phyloP scores from a whole-genome alignment of 2,329 filamentous ascomycete genomes.

The Colletotrichum lupini region DNA sequence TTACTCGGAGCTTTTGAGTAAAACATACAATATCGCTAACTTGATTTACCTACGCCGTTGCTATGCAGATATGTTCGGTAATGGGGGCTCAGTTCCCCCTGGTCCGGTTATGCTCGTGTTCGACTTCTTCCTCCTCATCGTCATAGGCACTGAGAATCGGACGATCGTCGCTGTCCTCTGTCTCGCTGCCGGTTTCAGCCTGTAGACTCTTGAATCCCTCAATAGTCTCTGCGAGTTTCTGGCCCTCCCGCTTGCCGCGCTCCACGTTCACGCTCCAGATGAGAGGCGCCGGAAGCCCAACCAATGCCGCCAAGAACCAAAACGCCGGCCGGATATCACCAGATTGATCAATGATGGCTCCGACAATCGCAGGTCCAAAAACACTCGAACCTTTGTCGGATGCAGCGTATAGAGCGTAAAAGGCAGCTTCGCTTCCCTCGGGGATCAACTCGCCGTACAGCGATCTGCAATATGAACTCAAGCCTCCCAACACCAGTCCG shows the following conservation, averaged over 20 bases:
- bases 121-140: conserved; percentile 44
- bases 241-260: conserved; percentile 76
- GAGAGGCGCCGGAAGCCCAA: conserved; percentile 84
- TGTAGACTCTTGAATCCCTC: conserved; percentile 56
- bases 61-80: conserved; percentile 37
- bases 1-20: background rate
- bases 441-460: conserved; percentile 95
- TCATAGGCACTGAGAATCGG: conserved; percentile 50
- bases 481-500: conserved; percentile 91
- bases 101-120: conserved; percentile 9
- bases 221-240: conserved; percentile 70
- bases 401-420: conserved; percentile 96
- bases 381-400: conserved; percentile 96
- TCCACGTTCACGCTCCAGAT: conserved; percentile 90
- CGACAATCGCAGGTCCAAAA: conserved; percentile 94
- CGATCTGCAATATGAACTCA: conserved; percentile 91
- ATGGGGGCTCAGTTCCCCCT: conserved; percentile 1
- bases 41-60: conserved; percentile 38
- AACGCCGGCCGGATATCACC: conserved; percentile 89
- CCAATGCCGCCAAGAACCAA: conserved; percentile 88
- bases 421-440: conserved; percentile 92
- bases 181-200: conserved; percentile 36
- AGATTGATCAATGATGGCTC: conserved; percentile 86
- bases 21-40: background rate
- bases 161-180: conserved; percentile 46